A percentile compares a stretch with the other conserved stretches of the same genome.
Evolutionary conservation across 2,329 filamentous ascomycete genomes (phyloP).

Genomic region (Graphilbum ipis-grandicollis): DNA sequence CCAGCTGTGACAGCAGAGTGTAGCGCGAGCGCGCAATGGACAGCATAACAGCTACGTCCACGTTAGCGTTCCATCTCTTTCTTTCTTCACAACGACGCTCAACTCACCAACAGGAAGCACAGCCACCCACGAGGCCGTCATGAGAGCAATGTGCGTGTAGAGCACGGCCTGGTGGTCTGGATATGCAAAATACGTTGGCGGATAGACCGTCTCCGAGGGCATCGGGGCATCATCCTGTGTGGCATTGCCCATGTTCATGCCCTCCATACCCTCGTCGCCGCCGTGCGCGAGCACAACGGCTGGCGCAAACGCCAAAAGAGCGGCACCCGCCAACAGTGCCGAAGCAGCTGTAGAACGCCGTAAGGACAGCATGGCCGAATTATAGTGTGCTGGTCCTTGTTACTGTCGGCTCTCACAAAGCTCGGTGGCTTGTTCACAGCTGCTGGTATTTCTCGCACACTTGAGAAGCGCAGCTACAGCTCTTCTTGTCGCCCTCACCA

Average conservation of each 20-base stretch:
- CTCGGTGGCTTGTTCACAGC: no score
- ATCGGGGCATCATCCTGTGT: background rate
- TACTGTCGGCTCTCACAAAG: background rate
- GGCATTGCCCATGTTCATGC: conserved; percentile 9
- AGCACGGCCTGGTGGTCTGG: conserved; percentile 37
- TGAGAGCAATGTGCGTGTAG: conserved; percentile 52
- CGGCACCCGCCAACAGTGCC: conserved; percentile 9
- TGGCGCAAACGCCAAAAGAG: conserved; percentile 13
- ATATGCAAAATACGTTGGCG: conserved; percentile 42
- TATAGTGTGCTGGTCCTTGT: background rate
- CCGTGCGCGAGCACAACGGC: conserved; percentile 13
- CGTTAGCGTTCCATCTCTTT: no score
- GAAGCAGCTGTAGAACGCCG: conserved; percentile 2
- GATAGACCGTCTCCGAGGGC: conserved; percentile 14
- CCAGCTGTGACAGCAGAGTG: conserved; percentile 50
- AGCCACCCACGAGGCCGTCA: conserved; percentile 56
- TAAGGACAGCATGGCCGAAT: conserved; percentile 5
- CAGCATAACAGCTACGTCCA: conserved; percentile 71
- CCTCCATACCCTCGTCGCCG: conserved; percentile 13
- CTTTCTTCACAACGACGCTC: no score
- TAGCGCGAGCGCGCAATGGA: conserved; percentile 66
- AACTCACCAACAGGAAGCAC: conserved; percentile 53
- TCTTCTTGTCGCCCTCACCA: no score
- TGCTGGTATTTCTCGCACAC: no score
- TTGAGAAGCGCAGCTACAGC: no score